A percentile compares a stretch with the other conserved stretches of the same genome.
Conservation (phyloP, 108 stramenopile genomes). For the Skeletonema grethae region DNA sequence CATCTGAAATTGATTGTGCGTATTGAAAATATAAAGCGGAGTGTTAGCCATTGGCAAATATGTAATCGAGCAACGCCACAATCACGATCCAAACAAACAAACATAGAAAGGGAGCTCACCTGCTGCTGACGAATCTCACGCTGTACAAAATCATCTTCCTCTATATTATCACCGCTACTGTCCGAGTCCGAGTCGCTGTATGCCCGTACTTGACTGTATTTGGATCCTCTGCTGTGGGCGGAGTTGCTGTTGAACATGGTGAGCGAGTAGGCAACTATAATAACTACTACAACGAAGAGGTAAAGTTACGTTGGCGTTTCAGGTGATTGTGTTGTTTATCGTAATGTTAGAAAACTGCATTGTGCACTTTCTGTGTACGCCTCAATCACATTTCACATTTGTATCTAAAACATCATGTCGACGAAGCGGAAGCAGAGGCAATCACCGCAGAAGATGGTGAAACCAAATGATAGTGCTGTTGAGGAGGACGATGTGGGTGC, state of each 20-base stretch:
- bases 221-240: background rate
- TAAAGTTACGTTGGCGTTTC: too few relatives aligned
- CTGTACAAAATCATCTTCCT: slow-evolving; percentile 50
- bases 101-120: slow-evolving; percentile 31
- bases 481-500: too few relatives aligned
- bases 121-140: slow-evolving; percentile 50
- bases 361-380: too few relatives aligned
- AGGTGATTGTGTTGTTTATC: too few relatives aligned
- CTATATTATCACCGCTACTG: slow-evolving; percentile 26
- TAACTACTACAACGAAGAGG: too few relatives aligned
- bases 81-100: slow-evolving; percentile 3
- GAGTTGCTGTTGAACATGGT: slow-evolving; percentile 16
- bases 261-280: too few relatives aligned
- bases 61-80: background rate
- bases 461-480: too few relatives aligned
- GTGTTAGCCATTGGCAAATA: background rate
- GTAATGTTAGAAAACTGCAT: too few relatives aligned
- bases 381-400: too few relatives aligned
- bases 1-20: slow-evolving; percentile 32
- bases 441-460: too few relatives aligned
- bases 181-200: slow-evolving; percentile 24
- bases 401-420: too few relatives aligned
- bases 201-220: slow-evolving; percentile 15
- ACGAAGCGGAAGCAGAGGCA: too few relatives aligned
- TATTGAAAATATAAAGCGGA: background rate